Evolutionary conservation across 176 grass and related monocot genomes (phyloP), one percentile per base, ranked within the genome.

Genomic region (maize (Zea mays)): DNA sequence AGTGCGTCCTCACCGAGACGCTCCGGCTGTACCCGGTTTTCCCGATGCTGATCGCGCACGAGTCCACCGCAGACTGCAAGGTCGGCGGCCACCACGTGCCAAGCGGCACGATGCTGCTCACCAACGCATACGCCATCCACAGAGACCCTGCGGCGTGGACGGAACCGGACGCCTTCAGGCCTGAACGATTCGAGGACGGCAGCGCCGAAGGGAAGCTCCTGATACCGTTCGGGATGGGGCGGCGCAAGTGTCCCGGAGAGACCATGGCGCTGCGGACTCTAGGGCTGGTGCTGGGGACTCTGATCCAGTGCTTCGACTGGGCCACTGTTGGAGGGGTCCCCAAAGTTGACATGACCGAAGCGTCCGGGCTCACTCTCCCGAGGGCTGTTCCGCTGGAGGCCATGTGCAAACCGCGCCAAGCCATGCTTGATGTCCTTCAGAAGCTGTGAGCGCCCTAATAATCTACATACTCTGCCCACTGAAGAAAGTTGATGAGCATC

Each of bases 281-380:
- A 2, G 82, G 81, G 10, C 17, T 90, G 15, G 87, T 73, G 6
- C 56, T 94, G 0, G 88, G 82, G 40, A 83, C 88, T 5, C 13
- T 90, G 61, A 78, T 94, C 43, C 91, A 90, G 56, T 94, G 88
- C 77, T 90, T 94, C 45, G 85, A 90, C 36, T 94, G 85, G 82
- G 20, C 10, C 10, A 85, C 62, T 4, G 51, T 81, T 3, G 75
- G 36, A 1, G 75, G 27, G 10, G 35, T n/a, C n/a, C n/a, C 37
- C n/a, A 16, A 81, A 34, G 72, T 88, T 5, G 91, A 90, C 45
- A 88, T 88, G 85, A 50, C 59, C 3, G 20, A 76, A 16, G 57
- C 3, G 8, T 20, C 7, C 21, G 43, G 74, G 1, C 11, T 77
- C 27, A 77, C 43, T 1, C 44, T 77, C 15, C 74, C 15, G 10